Percentiles rank a stretch among this genome's conserved stretches.
phyloP scores from a whole-genome alignment of 78 protist species.

The Mastigamoeba balamuthi region DNA sequence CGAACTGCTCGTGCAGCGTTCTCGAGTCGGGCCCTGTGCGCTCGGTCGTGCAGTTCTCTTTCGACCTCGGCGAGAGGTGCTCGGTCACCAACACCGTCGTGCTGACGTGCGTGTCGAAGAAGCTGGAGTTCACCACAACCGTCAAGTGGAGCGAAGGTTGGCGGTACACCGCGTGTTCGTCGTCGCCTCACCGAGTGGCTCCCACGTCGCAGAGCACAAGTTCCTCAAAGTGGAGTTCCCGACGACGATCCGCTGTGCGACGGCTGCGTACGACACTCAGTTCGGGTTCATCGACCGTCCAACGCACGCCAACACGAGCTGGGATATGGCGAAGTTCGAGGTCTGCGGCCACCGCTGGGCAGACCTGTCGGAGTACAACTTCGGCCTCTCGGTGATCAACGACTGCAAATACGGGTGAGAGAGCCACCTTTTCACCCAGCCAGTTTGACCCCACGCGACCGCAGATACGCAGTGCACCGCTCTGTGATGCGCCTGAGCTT shows the following conservation, averaged over 20 bases:
- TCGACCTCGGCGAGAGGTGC: not conserved
- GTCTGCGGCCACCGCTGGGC: constrained; percentile 66
- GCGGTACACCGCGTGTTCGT: no score
- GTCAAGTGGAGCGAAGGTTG: not conserved
- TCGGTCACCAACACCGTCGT: not conserved
- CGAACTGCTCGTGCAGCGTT: not conserved
- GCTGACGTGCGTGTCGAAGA: not conserved
- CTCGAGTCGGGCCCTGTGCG: constrained; percentile 2
- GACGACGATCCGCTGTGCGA: constrained; percentile 14
- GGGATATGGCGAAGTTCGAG: constrained; percentile 73
- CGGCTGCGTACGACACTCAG: constrained; percentile 57
- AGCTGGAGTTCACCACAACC: not conserved
- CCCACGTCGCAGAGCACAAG: constrained; percentile 1
- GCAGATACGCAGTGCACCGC: constrained; percentile 5
- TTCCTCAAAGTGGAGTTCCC: constrained; percentile 68
- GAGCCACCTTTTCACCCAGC: not conserved
- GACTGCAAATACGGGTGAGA: constrained; percentile 72
- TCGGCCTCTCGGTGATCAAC: constrained; percentile 69
- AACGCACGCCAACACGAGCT: constrained; percentile 64
- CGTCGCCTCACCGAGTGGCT: no score
- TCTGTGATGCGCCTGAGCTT: constrained; percentile 41
- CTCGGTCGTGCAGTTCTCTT: not conserved
- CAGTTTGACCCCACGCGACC: not conserved
- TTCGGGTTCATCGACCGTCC: constrained; percentile 68
- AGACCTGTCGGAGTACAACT: constrained; percentile 48